Conservation (phyloP, 768 basidiomycete genomes). For the Tricholoma furcatifolium region DNA sequence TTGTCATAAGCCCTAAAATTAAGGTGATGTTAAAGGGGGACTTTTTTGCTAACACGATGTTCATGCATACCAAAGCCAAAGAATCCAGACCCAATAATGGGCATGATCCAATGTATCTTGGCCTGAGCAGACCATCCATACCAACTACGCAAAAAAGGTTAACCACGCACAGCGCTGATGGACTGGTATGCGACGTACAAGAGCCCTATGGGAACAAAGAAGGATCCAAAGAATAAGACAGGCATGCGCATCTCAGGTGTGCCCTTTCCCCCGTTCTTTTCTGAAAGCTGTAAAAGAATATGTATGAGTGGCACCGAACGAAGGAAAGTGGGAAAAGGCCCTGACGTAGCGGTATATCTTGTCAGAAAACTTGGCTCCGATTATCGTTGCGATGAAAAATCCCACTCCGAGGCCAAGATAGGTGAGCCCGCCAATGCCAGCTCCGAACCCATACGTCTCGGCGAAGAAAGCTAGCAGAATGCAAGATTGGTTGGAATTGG, state of each 20-base stretch:
- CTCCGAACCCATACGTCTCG: constrained; percentile 46
- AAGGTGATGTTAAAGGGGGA: background rate
- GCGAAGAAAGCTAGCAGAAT: constrained; percentile 41
- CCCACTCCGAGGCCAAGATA: constrained; percentile 58
- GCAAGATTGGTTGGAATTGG: background rate
- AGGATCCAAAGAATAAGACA: constrained; percentile 64
- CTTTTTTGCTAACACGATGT: background rate
- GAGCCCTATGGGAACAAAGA: constrained; percentile 66
- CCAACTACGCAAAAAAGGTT: constrained; percentile 40
- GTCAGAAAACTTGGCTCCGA: constrained; percentile 48
- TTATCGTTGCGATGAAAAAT: constrained; percentile 44
- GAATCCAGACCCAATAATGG: constrained; percentile 60
- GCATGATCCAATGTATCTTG: constrained; percentile 72
- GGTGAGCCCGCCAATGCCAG: constrained; percentile 51
- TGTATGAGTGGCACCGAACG: background rate
- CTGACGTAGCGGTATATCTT: constrained; percentile 46
- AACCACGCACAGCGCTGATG: background rate
- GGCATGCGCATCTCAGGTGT: constrained; percentile 79
- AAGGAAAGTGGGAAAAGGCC: background rate
- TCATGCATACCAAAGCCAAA: constrained; percentile 49
- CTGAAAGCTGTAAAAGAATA: constrained; percentile 38
- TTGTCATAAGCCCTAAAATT: constrained; percentile 49
- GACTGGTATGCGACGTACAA: constrained; percentile 45
- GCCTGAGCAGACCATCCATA: constrained; percentile 80
- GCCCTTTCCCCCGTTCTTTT: constrained; percentile 57